Evolutionary conservation across 164 flowering plant genomes (phyloP), one percentile per base, ranked within the genome.

Genomic region (Amborella trichopoda): DNA sequence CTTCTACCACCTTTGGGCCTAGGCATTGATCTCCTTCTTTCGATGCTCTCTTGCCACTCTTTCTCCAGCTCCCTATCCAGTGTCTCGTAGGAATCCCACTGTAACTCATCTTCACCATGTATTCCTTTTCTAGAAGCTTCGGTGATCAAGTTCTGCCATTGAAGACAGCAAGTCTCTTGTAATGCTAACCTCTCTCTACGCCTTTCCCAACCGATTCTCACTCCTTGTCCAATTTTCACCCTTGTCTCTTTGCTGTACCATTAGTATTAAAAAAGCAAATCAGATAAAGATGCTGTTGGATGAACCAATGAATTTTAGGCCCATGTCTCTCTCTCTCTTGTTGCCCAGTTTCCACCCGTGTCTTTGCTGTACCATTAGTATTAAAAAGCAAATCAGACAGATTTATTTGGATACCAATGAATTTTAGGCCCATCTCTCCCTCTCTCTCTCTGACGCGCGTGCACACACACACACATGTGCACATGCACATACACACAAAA

Each of bases 71-170:
- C 66, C 64, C 68, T 52, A 48, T 68, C 61, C 64, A 84, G 52
- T 41, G 68, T 70, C 44, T 60, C 36, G 54, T 80, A 93, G 36
- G 96, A 80, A 59, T 84, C 77, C 99, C 95, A 93, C 50, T 74
- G 78, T 40, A 84, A 65, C 65, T 80, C 94, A 48, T 70, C 81
- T 63, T 87, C 81, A 44, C 71, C 83, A 28, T 40, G 43, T 44
- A 40, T 53, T 22, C 99, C 99, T 38, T 34, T 60, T 65, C 84
- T 76, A 49, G 91, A 74, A 65, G 88, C 80, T 56, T 75, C 84
- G 25, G 95, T 83, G 64, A 89, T 74, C 64, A 80, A 52, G 61
- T 82, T 76, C 59, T 78, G 88, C 99, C 99, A 91, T 50, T 82
- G 77, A 48, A 67, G 65, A 59, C 52, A 55, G 71, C 95, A 87